Percentiles rank a stretch among this genome's conserved stretches.
These are phyloP conservation scores for Cryphonectria japonica DNA, from an alignment of 2,329 filamentous ascomycete species.

Conservation along the genomic window DNA sequence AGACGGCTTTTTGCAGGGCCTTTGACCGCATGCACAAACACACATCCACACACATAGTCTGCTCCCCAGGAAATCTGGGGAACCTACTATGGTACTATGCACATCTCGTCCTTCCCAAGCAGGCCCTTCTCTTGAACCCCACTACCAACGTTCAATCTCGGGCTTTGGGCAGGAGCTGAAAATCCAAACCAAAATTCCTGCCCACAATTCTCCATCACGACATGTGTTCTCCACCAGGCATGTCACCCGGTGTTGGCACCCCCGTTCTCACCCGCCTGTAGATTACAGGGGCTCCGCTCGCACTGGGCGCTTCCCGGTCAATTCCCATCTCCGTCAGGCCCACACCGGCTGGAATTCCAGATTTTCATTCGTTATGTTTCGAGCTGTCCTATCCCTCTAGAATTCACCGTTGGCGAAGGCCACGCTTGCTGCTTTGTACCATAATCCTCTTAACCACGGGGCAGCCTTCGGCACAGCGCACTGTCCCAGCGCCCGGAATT, in stretches of 20 bases:
- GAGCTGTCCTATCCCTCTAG: constrained; percentile 19
- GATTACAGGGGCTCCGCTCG: constrained; percentile 29
- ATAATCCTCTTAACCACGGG: constrained; percentile 21
- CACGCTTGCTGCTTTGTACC: neutral
- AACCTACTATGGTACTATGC: neutral
- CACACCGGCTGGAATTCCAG: constrained; percentile 20
- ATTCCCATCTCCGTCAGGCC: constrained; percentile 27
- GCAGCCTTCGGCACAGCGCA: constrained; percentile 17
- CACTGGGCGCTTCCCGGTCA: constrained; percentile 36
- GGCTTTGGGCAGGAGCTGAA: constrained; percentile 23
- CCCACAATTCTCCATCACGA: constrained; percentile 29
- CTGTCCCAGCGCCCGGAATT: constrained; percentile 15
- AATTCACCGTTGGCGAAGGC: constrained; percentile 20
- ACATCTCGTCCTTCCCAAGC: neutral
- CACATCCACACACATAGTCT: neutral
- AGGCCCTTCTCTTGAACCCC: neutral
- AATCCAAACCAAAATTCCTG: constrained; percentile 20
- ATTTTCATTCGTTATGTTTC: constrained; percentile 25
- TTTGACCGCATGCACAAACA: constrained; percentile 5
- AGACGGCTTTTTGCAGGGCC: constrained; percentile 15
- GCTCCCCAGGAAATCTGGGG: constrained; percentile 14
- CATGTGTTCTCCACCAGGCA: constrained; percentile 28
- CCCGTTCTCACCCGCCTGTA: constrained; percentile 25
- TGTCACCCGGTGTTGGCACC: constrained; percentile 30
- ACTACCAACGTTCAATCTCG: constrained; percentile 24